Conservation (phyloP, 2,329 filamentous ascomycete species). For the Trichoderma atroviride region DNA sequence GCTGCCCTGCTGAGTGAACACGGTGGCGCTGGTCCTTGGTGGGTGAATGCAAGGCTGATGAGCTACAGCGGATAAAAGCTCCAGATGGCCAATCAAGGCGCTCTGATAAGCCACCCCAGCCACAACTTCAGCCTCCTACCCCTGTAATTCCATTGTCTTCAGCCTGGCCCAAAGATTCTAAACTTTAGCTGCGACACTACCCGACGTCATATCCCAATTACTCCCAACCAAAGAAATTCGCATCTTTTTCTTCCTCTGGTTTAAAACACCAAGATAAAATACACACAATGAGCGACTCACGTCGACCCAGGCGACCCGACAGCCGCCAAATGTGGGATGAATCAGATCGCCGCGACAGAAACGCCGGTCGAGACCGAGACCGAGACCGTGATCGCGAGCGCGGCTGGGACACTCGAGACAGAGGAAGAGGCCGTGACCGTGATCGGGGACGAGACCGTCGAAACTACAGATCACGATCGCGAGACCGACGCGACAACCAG, state of each 20-base stretch:
- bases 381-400: constrained; percentile 33
- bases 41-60: constrained; percentile 28
- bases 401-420: constrained; percentile 34
- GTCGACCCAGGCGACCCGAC: constrained; percentile 47
- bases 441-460: constrained; percentile 28
- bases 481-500: constrained; percentile 35
- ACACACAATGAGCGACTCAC: constrained; percentile 39
- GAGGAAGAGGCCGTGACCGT: constrained; percentile 34
- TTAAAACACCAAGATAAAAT: not conserved
- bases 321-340: constrained; percentile 66
- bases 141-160: constrained; percentile 11
- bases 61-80: constrained; percentile 6
- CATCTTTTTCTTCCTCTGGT: not conserved
- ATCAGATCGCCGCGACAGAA: constrained; percentile 46
- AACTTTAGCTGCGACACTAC: not conserved
- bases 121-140: constrained; percentile 11
- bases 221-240: not conserved
- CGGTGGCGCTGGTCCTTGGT: constrained; percentile 17
- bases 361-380: constrained; percentile 33
- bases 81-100: constrained; percentile 15
- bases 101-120: constrained; percentile 11
- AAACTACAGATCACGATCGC: constrained; percentile 36
- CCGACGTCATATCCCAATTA: not conserved
- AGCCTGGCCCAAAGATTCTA: constrained; percentile 17
- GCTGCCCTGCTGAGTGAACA: constrained; percentile 14